phyloP scores from a whole-genome alignment of 495 filamentous ascomycete genomes.

The Penicillium waksmanii region DNA sequence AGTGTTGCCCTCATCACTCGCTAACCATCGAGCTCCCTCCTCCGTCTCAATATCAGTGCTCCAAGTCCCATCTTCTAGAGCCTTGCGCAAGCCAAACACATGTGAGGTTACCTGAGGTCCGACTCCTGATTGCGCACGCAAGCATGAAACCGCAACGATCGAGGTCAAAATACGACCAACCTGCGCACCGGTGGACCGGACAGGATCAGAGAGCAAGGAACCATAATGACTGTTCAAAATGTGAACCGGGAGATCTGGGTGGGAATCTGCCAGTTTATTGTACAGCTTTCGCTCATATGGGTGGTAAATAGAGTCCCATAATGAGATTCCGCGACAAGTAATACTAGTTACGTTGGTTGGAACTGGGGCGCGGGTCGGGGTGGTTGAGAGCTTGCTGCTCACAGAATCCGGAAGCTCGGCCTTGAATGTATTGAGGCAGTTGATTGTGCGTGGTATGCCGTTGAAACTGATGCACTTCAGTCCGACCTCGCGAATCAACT shows the following conservation, averaged over 20 bases:
- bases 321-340: slow-evolving; percentile 55
- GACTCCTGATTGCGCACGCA: slow-evolving; percentile 76
- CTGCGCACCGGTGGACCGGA: slow-evolving; percentile 52
- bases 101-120: slow-evolving; percentile 78
- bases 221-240: slow-evolving; percentile 74
- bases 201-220: slow-evolving; percentile 67
- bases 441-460: slow-evolving; percentile 80
- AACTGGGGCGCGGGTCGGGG: slow-evolving; percentile 24
- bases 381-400: slow-evolving; percentile 21
- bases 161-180: slow-evolving; percentile 68
- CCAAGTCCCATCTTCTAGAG: slow-evolving; percentile 65
- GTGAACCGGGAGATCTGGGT: slow-evolving; percentile 78
- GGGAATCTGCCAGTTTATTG: slow-evolving; percentile 64
- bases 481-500: slow-evolving; percentile 77
- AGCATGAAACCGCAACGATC: slow-evolving; percentile 68
- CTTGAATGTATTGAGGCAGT: slow-evolving; percentile 71
- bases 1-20: slow-evolving; percentile 69
- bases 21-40: slow-evolving; percentile 64
- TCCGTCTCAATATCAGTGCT: slow-evolving; percentile 54
- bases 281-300: slow-evolving; percentile 72
- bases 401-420: slow-evolving; percentile 49
- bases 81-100: slow-evolving; percentile 75
- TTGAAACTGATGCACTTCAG: slow-evolving; percentile 86
- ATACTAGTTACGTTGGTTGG: slow-evolving; percentile 54
- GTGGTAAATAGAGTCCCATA: slow-evolving; percentile 75